Conservation (phyloP, 176 grass and related monocot species). For the Zoysia pacifica region DNA sequence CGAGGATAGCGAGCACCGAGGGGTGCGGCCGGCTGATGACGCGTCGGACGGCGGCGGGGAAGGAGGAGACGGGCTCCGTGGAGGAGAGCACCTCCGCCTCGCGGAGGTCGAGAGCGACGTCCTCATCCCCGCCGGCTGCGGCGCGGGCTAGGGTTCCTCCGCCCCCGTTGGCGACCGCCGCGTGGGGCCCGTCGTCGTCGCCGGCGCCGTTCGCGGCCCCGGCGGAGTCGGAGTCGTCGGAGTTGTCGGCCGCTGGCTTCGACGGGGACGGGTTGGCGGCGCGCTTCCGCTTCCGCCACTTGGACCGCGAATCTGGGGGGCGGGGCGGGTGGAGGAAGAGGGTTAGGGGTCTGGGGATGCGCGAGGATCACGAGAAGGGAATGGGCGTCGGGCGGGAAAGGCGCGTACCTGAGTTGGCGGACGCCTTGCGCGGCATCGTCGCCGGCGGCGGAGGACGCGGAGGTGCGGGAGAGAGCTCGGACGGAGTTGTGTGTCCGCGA, state of each 20-base stretch:
- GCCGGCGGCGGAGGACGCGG: slow-evolving; percentile 34
- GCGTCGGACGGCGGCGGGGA: slow-evolving; percentile 62
- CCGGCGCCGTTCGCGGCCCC: slow-evolving; percentile 7
- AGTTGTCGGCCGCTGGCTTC: slow-evolving; percentile 45
- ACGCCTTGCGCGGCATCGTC: slow-evolving; percentile 71
- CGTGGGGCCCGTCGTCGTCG: slow-evolving; percentile 36
- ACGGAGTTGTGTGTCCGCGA: slow-evolving; percentile 28
- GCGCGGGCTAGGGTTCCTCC: slow-evolving; percentile 41
- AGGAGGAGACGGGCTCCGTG: slow-evolving; percentile 55
- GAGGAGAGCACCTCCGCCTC: slow-evolving; percentile 70
- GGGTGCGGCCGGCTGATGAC: slow-evolving; percentile 65
- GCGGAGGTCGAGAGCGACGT: slow-evolving; percentile 59
- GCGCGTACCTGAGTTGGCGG: slow-evolving; percentile 71
- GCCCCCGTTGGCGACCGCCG: slow-evolving; percentile 20
- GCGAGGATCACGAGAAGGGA: not conserved
- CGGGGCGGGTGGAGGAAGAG: not conserved
- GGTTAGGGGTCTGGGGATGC: slow-evolving; percentile 14
- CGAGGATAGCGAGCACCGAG: slow-evolving; percentile 64
- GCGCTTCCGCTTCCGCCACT: slow-evolving; percentile 86
- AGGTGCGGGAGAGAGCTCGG: slow-evolving; percentile 8
- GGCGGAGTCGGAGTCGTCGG: slow-evolving; percentile 41
- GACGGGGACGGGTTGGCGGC: slow-evolving; percentile 45
- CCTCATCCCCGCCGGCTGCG: slow-evolving; percentile 32
- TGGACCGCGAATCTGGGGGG: slow-evolving; percentile 71
- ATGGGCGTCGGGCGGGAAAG: not conserved